Base-by-base conservation (phyloP, 371 early-diverging fungal genomes). In the Conidiobolus incongruus region DNA sequence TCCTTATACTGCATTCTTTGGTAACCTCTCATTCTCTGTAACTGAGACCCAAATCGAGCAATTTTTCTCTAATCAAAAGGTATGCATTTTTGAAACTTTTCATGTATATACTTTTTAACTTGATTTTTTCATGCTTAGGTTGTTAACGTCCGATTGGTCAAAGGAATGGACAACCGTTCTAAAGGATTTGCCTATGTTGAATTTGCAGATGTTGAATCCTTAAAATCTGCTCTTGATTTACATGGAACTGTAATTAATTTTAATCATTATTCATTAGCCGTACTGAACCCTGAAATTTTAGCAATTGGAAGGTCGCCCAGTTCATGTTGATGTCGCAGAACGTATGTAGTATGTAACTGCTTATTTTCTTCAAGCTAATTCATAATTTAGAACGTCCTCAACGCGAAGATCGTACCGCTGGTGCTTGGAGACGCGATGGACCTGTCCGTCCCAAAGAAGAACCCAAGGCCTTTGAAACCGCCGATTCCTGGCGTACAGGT, bases 151-250 rank as follows among this genome's bases (percentile, higher is more conserved):
- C 68, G 79, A 33, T 63, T 85, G 48, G 56, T 80, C 46, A 68
- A 66, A 48, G 83, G 86, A 53, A 72, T 63, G 44, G 70, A 70
- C 43, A 81, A 73, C 36, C 68, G 66, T 59, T 73, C 79, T 39
- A 85, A 86, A 59, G 95, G 95, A 13, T 91, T 81, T 49, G 90
- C 84, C 21, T 94, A 91, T 61, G 78, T 85, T 43, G 90, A 91
- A 65, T 94, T 94, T 51, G 76, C 72, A 11, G 77, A 76, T 44
- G 45, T 75, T 17, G 87, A 85, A 8, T 76, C 77, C 15, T 65
- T 94, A 46, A 75, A 71, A 60, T 58, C 50, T 35, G 90, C 90
- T 36, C 61, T 94, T 48, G 73, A 67, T 17, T 52, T 67, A 44
- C 57, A 62, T 46, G 83, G 83, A 15, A 59, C 56, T 45, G 66